These are phyloP conservation scores for Yamadazyma sp. DNA, from an alignment of 805 yeast genomes.

Conservation along the genomic window DNA sequence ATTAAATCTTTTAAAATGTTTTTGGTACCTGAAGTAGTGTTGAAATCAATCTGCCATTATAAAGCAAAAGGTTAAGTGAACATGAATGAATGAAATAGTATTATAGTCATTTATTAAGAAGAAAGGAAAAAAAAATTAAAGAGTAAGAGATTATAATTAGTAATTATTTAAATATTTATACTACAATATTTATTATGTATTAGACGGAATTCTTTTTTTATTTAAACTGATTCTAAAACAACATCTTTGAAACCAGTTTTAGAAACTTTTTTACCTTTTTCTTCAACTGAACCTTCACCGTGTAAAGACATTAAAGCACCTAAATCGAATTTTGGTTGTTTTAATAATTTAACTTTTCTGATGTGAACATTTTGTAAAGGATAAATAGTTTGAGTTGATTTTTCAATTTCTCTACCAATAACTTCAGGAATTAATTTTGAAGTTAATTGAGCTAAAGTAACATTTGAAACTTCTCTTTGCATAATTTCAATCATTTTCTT, in stretches of 20 bases:
- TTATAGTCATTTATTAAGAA: too few species aligned
- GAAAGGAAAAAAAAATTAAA: conserved; percentile 5
- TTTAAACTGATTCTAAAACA: conserved; percentile 92
- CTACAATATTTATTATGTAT: too few species aligned
- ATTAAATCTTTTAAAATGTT: too few species aligned
- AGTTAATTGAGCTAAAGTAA: conserved; percentile 94
- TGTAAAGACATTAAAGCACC: conserved; percentile 95
- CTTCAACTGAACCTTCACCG: conserved; percentile 88
- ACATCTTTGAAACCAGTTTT: conserved; percentile 98
- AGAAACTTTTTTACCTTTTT: conserved; percentile 98
- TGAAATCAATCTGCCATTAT: too few species aligned
- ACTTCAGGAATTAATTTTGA: conserved; percentile 98
- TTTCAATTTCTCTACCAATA: conserved; percentile 97
- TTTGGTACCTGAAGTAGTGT: too few species aligned
- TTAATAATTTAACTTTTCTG: conserved; percentile 97
- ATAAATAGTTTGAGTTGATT: conserved; percentile 90
- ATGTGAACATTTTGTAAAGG: conserved; percentile 98
- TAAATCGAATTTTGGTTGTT: conserved; percentile 98
- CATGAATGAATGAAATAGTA: too few species aligned
- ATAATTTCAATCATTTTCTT: conserved; percentile 95
- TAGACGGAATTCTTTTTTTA: too few species aligned
- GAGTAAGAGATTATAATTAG: conserved; percentile 8
- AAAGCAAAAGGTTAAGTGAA: too few species aligned
- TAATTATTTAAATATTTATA: conserved; percentile 4
- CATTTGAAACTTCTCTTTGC: conserved; percentile 93